Evolutionary conservation across 176 grass and related monocot genomes (phyloP).

Genomic region (Luzula sylvatica): DNA sequence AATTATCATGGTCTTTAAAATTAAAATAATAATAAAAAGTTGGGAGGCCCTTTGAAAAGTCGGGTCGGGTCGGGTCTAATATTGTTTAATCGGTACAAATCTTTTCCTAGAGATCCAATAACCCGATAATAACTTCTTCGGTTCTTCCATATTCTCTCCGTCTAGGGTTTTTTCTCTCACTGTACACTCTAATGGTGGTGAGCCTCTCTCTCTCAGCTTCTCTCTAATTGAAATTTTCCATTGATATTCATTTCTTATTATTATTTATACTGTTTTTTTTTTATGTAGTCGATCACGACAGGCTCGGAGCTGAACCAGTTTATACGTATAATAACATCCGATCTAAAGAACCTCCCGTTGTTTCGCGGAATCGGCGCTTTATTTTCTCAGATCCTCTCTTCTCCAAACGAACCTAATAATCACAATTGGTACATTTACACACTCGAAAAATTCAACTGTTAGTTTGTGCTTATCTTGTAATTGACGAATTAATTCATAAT

Average conservation of each 20-base stretch:
- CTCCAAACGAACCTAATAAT: constrained; percentile 4
- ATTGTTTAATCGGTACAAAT: no score
- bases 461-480: neutral
- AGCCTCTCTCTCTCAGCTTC: neutral
- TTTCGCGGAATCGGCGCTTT: constrained; percentile 21
- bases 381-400: constrained; percentile 26
- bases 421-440: constrained; percentile 6
- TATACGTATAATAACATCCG: constrained; percentile 4
- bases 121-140: neutral
- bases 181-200: constrained; percentile 15
- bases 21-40: no score
- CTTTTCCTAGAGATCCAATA: no score
- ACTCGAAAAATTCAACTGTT: neutral
- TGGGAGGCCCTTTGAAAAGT: no score
- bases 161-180: constrained; percentile 4
- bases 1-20: no score
- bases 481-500: neutral
- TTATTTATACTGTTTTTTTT: neutral
- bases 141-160: neutral
- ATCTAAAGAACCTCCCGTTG: constrained; percentile 15
- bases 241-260: neutral
- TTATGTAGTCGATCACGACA: constrained; percentile 20
- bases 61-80: no score
- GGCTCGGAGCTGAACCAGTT: constrained; percentile 19
- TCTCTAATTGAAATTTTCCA: neutral